Evolutionary conservation across 768 basidiomycete species (phyloP).

Genomic region (Phlebiopsis flavidoalba): DNA sequence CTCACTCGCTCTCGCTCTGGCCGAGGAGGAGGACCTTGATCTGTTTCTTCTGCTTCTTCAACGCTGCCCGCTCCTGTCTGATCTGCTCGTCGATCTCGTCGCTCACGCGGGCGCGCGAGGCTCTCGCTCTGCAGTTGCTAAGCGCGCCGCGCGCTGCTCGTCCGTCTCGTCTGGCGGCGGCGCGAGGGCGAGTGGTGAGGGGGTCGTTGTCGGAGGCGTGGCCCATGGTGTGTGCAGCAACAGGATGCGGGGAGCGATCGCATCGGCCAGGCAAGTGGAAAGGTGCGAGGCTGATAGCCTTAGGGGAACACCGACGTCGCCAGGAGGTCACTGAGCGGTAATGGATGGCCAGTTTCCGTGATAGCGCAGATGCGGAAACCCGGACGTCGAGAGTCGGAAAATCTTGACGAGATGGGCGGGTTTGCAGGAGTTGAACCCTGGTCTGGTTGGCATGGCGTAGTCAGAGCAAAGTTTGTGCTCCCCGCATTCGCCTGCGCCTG

Average conservation of each 20-base stretch:
- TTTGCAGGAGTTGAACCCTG: background rate
- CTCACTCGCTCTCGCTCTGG: conserved; percentile 66
- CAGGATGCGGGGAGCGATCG: background rate
- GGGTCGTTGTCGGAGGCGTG: conserved; percentile 40
- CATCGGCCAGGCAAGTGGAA: background rate
- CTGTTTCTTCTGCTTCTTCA: conserved; percentile 60
- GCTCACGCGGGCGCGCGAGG: conserved; percentile 41
- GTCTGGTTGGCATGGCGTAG: background rate
- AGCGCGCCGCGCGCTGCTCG: conserved; percentile 48
- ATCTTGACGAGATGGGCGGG: background rate
- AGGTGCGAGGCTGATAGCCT: background rate
- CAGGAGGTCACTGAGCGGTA: background rate
- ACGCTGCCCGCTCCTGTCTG: conserved; percentile 49
- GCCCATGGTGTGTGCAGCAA: conserved; percentile 4
- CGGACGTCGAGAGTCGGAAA: background rate
- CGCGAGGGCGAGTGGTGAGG: conserved; percentile 49
- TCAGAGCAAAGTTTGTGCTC: too few species aligned
- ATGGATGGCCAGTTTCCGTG: background rate
- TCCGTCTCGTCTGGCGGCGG: conserved; percentile 62
- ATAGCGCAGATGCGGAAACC: background rate
- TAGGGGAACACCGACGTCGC: background rate
- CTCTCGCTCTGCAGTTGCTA: conserved; percentile 59
- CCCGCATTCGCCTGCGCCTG: background rate
- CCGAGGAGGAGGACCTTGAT: conserved; percentile 74
- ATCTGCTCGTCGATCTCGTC: conserved; percentile 77